phyloP scores from a whole-genome alignment of 2,329 filamentous ascomycete genomes.

The Stagonosporopsis vannaccii region DNA sequence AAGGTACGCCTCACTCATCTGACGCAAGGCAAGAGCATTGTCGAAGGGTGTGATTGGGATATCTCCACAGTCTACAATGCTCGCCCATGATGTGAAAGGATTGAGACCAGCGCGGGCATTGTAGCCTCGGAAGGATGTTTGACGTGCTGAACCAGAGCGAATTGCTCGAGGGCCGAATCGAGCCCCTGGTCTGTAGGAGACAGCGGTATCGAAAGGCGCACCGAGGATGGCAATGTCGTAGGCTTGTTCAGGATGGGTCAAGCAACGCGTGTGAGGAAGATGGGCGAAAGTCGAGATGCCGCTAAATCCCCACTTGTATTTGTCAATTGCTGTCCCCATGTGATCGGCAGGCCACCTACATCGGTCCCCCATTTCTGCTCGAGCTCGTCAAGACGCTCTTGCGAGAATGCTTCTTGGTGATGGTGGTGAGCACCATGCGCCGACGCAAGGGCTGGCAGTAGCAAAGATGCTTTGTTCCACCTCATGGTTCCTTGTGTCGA shows the following conservation, averaged over 20 bases:
- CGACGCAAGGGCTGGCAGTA: constrained; percentile 10
- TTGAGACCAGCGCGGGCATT: constrained; percentile 85
- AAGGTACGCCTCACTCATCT: constrained; percentile 83
- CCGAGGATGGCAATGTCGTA: constrained; percentile 60
- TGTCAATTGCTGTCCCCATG: constrained; percentile 11
- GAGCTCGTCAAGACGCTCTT: constrained; percentile 42
- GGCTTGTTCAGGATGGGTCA: constrained; percentile 53
- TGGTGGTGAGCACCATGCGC: constrained; percentile 30
- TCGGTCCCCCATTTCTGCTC: constrained; percentile 53
- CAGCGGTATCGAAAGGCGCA: constrained; percentile 59
- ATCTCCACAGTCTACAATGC: constrained; percentile 87
- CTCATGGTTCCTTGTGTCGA: constrained; percentile 4
- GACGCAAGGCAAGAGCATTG: constrained; percentile 78
- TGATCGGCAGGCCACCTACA: constrained; percentile 28
- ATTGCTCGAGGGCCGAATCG: constrained; percentile 90
- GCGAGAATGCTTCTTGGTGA: constrained; percentile 40
- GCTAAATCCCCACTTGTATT: constrained; percentile 67
- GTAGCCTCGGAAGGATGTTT: constrained; percentile 80
- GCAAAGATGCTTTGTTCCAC: constrained; percentile 9
- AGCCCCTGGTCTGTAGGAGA: constrained; percentile 54
- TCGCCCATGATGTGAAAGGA: constrained; percentile 81
- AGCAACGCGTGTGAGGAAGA: constrained; percentile 56
- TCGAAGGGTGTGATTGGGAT: constrained; percentile 88
- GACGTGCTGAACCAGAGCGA: constrained; percentile 80
- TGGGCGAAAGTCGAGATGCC: constrained; percentile 69